phyloP scores from a whole-genome alignment of 106 monocot genomes.

The Agapanthus africanus region DNA sequence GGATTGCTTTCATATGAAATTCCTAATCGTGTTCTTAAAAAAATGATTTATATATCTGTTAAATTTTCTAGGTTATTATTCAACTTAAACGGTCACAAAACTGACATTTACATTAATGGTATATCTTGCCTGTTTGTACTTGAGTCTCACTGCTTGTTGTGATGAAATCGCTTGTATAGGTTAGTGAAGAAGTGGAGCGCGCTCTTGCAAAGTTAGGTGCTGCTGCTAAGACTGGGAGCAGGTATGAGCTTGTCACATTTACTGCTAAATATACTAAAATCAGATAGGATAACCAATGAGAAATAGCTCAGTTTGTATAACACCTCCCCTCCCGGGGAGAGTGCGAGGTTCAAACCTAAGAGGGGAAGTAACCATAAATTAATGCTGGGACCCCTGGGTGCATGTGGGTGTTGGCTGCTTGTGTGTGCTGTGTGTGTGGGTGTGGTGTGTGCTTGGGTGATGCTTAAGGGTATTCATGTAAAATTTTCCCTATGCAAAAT shows the following conservation, averaged over 20 bases:
- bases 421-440: too few relatives aligned
- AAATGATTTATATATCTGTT: not conserved
- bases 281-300: too few relatives aligned
- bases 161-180: slow-evolving; percentile 35
- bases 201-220: slow-evolving; percentile 78
- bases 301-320: too few relatives aligned
- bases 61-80: not conserved
- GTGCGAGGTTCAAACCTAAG: too few relatives aligned
- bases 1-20: not conserved
- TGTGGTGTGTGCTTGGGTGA: too few relatives aligned
- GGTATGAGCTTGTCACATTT: slow-evolving; percentile 29
- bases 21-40: not conserved
- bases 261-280: not conserved
- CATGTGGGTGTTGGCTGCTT: too few relatives aligned
- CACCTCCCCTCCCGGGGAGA: too few relatives aligned
- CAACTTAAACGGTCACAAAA: not conserved
- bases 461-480: too few relatives aligned
- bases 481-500: too few relatives aligned
- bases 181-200: slow-evolving; percentile 97
- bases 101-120: not conserved
- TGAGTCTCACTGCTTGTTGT: not conserved
- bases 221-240: slow-evolving; percentile 52
- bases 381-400: too few relatives aligned
- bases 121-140: not conserved
- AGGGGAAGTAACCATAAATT: too few relatives aligned